Percentiles rank a stretch among this genome's conserved stretches.
phyloP scores from a whole-genome alignment of 768 basidiomycete species.

The Epithele typhae region DNA sequence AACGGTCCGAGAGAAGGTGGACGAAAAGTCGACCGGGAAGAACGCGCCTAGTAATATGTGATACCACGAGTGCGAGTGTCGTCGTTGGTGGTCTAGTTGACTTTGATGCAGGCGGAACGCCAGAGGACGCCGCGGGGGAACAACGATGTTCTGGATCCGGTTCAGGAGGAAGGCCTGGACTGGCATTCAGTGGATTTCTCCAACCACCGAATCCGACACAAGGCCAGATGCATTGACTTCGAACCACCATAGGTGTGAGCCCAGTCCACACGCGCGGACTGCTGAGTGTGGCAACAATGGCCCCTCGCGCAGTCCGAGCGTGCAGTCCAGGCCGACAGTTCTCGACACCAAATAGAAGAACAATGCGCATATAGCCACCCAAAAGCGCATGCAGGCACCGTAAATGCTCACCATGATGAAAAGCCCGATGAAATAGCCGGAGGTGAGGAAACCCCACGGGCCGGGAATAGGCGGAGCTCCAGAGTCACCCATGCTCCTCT shows the following conservation, averaged over 20 bases:
- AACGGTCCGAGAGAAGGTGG: conserved; percentile 51
- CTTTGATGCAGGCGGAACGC: conserved; percentile 18
- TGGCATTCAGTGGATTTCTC: conserved; percentile 6
- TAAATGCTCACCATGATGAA: conserved; percentile 51
- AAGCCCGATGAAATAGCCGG: conserved; percentile 65
- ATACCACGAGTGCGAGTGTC: conserved; percentile 10
- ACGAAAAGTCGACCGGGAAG: conserved; percentile 64
- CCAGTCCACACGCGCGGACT: too few relatives aligned
- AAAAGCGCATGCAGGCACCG: not conserved
- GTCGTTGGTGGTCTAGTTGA: conserved; percentile 2
- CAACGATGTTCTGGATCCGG: conserved; percentile 73
- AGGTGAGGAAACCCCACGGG: conserved; percentile 70
- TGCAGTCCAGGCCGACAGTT: too few relatives aligned
- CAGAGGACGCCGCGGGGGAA: conserved; percentile 49
- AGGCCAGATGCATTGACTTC: too few relatives aligned
- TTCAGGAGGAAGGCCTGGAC: conserved; percentile 63
- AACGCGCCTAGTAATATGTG: conserved; percentile 28
- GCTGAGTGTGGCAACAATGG: too few relatives aligned
- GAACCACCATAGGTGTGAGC: too few relatives aligned
- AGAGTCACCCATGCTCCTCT: not conserved
- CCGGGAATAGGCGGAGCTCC: conserved; percentile 40
- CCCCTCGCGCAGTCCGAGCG: too few relatives aligned
- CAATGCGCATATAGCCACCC: not conserved
- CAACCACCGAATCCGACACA: too few relatives aligned
- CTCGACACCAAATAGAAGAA: too few relatives aligned